Base-by-base conservation (phyloP, 345 rosid species). In the Erucastrum elatum region DNA sequence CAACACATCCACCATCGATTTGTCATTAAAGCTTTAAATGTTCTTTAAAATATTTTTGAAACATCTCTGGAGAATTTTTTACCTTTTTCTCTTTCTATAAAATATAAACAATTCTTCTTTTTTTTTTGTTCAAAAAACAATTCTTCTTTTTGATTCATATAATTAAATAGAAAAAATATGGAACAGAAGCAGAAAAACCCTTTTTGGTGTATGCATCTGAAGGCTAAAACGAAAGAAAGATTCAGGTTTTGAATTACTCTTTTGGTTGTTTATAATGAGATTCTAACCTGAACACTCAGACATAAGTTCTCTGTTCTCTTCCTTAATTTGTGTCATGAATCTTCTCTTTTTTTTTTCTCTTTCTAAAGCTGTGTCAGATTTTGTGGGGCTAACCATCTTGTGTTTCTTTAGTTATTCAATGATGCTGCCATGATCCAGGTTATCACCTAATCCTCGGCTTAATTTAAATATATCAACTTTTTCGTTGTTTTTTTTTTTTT, bases 21-120 rank as follows among this genome's bases (percentile, higher is more conserved):
- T 94, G 89, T 88, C 98, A 44, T 91, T 94, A 79, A 94, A 87
- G 89, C 98, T 91, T 85, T 90, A 70, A 56, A 55, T 67, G 70
- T 35, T 63, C 33, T 49, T 17, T 11, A 13, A 12, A 13, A 12
- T 44, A 9, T 13, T 25, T 78, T 73, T 74, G 25, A 53, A 15
- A 15, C 59, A 53, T 53, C 25, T 53, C 25, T 53, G 25, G 26
- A 53, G 17, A 6, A 1, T n/a, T 53, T 53, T n/a, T 49, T 17
- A 49, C 17, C 27, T 12, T 46, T 55, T 17, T 56, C 59, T 70
- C 76, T 65, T 56, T 78, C 53, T 58, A n/a, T 58, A 56, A 5
- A 13, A 30, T 59, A 39, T 41, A 78, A 63, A 58, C 66, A 41
- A 35, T 27, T 10, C 15, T 3, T 63, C 31, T 6, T 69, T 25